Base-by-base conservation (phyloP, 768 basidiomycete species). In the Lyophyllum atratum region DNA sequence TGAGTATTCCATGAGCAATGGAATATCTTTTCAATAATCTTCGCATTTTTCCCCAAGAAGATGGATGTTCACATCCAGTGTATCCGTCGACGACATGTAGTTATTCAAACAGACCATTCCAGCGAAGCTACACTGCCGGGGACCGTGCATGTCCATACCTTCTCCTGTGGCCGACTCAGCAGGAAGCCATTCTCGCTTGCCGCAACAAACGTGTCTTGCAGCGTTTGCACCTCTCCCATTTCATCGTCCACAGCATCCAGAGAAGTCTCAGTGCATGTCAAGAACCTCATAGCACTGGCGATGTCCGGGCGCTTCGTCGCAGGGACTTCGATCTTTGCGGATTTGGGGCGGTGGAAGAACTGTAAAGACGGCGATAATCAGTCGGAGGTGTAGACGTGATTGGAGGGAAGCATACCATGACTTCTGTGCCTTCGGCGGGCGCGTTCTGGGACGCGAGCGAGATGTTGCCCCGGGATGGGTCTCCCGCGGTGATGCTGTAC, bases 381-480 rank as follows among this genome's bases (percentile, higher is more conserved):
- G 31, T 53, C 8, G 49, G 12, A 54, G 14, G 44, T 45, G 28
- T 26, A 45, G 33, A 9, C 12, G 26, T 15, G 31, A n/a, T 56
- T 29, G 31, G 21, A 26, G 10, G 12, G 11, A 34, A 12, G 62
- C 61, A 44, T 75, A 72, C 72, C 72, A 84, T 82, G 15, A 89
- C 80, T 3, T 63, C 57, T 7, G 79, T 71, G n/a, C 84, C 86
- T 14, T 71, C 64, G 3, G 61, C 62, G 2, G 87, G 87, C 2
- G 85, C 81, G 14, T 71, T 72, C 21, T 76, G 72, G 1, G 81
- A 72, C 21, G 84, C 82, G 0, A 92, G 72, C 1, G 90, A 83
- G 14, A 92, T 77, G 3, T 80, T 78, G 2, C 90, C 90, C 6
- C 86, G 80, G 15, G 84, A 84, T 1, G 88, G 89, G 64, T 88